Evolutionary conservation across 768 basidiomycete genomes (phyloP).

Genomic region (Hypsizygus marmoreus): DNA sequence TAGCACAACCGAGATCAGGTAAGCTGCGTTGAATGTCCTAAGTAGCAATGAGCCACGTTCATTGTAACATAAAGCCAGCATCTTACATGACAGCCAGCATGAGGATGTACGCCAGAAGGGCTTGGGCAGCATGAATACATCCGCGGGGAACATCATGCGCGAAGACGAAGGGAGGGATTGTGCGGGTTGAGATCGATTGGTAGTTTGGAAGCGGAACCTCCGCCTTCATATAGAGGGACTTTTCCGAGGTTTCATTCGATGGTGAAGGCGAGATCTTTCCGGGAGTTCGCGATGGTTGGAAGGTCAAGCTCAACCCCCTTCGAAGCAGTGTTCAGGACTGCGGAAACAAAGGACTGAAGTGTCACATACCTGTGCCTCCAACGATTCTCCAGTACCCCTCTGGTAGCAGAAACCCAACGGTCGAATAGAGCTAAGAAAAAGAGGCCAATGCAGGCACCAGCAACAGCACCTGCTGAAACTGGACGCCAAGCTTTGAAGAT

Average conservation of each 20-base stretch:
- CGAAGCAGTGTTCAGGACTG: not conserved
- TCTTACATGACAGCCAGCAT: conserved; percentile 85
- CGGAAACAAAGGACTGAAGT: not conserved
- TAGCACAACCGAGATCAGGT: conserved; percentile 68
- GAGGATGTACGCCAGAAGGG: conserved; percentile 63
- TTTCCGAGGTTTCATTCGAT: conserved; percentile 6
- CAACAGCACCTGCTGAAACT: conserved; percentile 65
- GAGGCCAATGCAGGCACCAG: conserved; percentile 74
- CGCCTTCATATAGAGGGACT: conserved; percentile 5
- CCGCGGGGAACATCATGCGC: conserved; percentile 75
- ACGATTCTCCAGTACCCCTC: conserved; percentile 50
- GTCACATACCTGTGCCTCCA: conserved; percentile 60
- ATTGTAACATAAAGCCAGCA: not conserved
- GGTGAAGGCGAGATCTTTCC: conserved; percentile 4
- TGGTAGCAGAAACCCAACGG: conserved; percentile 62
- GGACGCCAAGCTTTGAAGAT: conserved; percentile 73
- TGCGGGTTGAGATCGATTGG: conserved; percentile 25
- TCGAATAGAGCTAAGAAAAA: conserved; percentile 70
- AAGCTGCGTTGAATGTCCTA: conserved; percentile 86
- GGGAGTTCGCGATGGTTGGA: not conserved
- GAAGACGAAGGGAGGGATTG: conserved; percentile 62
- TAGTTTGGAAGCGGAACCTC: not conserved
- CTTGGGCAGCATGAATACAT: conserved; percentile 60
- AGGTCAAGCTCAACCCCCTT: conserved; percentile 17
- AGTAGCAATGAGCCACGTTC: conserved; percentile 3